Evolutionary conservation across 75 land plant genomes (phyloP), one percentile per base, ranked within the genome.

Genomic region (Sequoiadendron giganteum): DNA sequence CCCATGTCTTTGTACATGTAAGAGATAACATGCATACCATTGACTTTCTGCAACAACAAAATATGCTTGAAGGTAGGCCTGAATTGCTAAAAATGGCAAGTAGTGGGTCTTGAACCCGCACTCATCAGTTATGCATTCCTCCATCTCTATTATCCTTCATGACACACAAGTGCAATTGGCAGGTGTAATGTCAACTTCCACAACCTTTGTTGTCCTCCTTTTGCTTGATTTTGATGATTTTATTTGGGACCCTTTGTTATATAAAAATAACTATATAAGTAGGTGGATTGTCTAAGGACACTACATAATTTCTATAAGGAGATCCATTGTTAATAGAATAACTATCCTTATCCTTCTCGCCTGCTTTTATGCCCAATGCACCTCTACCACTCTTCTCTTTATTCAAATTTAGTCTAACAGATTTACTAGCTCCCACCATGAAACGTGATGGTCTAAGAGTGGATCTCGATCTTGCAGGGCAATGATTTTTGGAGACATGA

Each of bases 201-300:
- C n/a, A n/a, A n/a, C n/a, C n/a, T n/a, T n/a, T n/a, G n/a, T n/a
- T n/a, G n/a, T n/a, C n/a, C n/a, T n/a, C n/a, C n/a, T n/a, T n/a
- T n/a, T 76, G 32, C 55, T 85, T 85, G 47, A 58, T 72, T 85
- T 87, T 89, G 47, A 91, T 13, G 42, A 91, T 88, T 86, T 89
- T 89, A 55, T 91, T 90, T 49, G 92, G 92, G 30, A 91, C 91
- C 58, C 88, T 83, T 61, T 91, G 87, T 91, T 16, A 91, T 91
- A 42, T 87, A 87, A 39, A n/a, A 90, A 91, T 30, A 86, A n/a
- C n/a, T n/a, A n/a, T n/a, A n/a, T n/a, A 89, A 65, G 76, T 83
- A 30, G 65, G 81, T 18, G 90, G 73, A 25, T 80, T 40, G 43
- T 91, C 92, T 70, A 91, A 55, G 18, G 92, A 88, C 43, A 89